Evolutionary conservation across 257 asterid genomes (phyloP).

Genomic region (Solanum bulbocastanum): DNA sequence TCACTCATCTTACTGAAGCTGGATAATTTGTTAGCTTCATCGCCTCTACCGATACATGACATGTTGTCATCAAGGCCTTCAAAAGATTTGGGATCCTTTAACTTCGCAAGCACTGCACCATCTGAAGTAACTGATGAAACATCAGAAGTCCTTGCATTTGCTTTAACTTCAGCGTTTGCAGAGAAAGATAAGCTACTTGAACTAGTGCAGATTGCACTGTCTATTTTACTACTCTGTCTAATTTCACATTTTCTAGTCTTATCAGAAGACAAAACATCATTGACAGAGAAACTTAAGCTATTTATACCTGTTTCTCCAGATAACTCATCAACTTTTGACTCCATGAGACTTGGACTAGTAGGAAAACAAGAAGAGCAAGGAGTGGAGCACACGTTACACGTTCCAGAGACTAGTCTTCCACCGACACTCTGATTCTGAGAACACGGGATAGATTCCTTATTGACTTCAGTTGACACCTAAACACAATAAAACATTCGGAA

Average conservation of each 20-base stretch:
- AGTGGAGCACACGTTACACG: constrained; percentile 61
- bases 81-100: constrained; percentile 28
- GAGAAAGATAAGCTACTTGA: constrained; percentile 42
- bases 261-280: constrained; percentile 3
- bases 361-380: constrained; percentile 66
- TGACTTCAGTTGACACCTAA: constrained; percentile 39
- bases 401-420: constrained; percentile 29
- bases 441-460: constrained; percentile 13
- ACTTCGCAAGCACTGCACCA: constrained; percentile 30
- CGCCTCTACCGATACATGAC: constrained; percentile 40
- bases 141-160: constrained; percentile 35
- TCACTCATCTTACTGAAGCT: not conserved
- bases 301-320: constrained; percentile 53
- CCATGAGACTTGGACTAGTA: constrained; percentile 36
- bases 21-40: constrained; percentile 18
- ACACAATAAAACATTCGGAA: constrained; percentile 6
- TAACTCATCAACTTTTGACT: constrained; percentile 42
- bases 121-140: constrained; percentile 37
- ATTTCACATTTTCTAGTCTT: constrained; percentile 20
- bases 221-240: constrained; percentile 33
- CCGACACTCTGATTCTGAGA: constrained; percentile 24
- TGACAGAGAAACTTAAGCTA: constrained; percentile 11
- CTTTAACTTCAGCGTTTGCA: constrained; percentile 40
- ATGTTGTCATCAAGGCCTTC: constrained; percentile 49
- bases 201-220: constrained; percentile 32